These are phyloP conservation scores for Cucumis hystrix DNA, from an alignment of 306 rosid genomes.

Conservation along the genomic window DNA sequence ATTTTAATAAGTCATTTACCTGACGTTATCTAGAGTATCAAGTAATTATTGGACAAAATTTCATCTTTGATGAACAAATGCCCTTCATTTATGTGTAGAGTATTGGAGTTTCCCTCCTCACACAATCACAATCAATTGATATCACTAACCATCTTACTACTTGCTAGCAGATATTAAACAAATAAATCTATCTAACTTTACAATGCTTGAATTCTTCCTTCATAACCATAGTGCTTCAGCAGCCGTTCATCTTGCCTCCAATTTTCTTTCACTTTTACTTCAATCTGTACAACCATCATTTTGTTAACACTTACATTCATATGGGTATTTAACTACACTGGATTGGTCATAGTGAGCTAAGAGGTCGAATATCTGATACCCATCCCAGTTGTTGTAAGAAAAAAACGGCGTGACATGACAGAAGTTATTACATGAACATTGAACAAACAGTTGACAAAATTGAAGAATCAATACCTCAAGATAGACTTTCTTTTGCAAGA, in stretches of 20 bases:
- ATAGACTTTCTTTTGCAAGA: conserved; percentile 84
- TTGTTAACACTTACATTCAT: background rate
- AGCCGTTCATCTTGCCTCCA: conserved; percentile 92
- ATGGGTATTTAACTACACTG: background rate
- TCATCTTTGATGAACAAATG: too few species aligned
- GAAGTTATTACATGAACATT: background rate
- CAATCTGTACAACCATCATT: conserved; percentile 47
- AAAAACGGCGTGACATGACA: too few species aligned
- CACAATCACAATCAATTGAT: background rate
- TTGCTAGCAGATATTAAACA: background rate
- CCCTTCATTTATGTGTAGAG: too few species aligned
- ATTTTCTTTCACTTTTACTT: conserved; percentile 82
- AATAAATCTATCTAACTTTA: conserved; percentile 10
- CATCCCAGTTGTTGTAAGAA: too few species aligned
- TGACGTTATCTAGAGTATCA: too few species aligned
- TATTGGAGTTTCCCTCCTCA: too few species aligned
- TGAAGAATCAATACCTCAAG: conserved; percentile 46
- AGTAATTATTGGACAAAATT: too few species aligned
- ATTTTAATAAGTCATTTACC: too few species aligned
- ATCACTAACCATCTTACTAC: background rate
- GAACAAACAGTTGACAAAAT: background rate
- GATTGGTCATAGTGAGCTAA: too few species aligned
- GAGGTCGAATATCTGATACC: too few species aligned
- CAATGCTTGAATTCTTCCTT: conserved; percentile 56
- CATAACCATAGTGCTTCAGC: conserved; percentile 72